Base-by-base conservation (phyloP, 768 basidiomycete genomes). In the Cyclocybe aegerita region DNA sequence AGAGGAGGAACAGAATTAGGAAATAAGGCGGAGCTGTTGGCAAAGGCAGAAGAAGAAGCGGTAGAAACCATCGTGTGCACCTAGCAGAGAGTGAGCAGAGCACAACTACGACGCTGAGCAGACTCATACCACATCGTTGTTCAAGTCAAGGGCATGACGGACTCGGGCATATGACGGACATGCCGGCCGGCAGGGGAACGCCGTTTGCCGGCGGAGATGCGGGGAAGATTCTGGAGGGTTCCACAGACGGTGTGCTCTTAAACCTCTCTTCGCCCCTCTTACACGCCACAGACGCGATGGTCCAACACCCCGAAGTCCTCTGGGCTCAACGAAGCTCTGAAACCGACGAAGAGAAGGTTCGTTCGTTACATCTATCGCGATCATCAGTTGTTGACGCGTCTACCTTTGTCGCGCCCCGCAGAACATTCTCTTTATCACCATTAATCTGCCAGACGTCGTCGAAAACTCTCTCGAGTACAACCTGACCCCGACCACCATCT, bases 251-350 rank as follows among this genome's bases (percentile, higher is more conserved):
- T 47, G 34, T 37, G 56, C 65, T 62, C 56, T 63, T 57, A 61
- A 53, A 57, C 46, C 39, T 54, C 34, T 39, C 17, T 36, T 49
- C 46, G 43, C 56, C 46, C 50, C 48, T 49, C 47, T 43, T 43
- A 17, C 39, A 9, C 16, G 47, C 39, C 54, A 54, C 50, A 61
- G 43, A 53, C 61, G 66, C 59, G 40, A 79, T 79, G 77, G 58
- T 74, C 33, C 66, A 63, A 56, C 91, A 93, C 69, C 95, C 95
- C 34, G 93, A 97, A 71, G 76, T 96, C 33, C 79, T 94, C 2
- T 98, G 95, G 93, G 95, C 96, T 40, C 95, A 98, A 71, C 84
- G 96, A 60, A 91, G 87, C 76, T 88, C 83, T 36, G 78, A 69
- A 11, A 61, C 74, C 9, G 79, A 74, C 10, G 75, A 82, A 31